Base-by-base conservation (phyloP, 768 basidiomycete genomes). In the Hemileccinum rubropunctum region DNA sequence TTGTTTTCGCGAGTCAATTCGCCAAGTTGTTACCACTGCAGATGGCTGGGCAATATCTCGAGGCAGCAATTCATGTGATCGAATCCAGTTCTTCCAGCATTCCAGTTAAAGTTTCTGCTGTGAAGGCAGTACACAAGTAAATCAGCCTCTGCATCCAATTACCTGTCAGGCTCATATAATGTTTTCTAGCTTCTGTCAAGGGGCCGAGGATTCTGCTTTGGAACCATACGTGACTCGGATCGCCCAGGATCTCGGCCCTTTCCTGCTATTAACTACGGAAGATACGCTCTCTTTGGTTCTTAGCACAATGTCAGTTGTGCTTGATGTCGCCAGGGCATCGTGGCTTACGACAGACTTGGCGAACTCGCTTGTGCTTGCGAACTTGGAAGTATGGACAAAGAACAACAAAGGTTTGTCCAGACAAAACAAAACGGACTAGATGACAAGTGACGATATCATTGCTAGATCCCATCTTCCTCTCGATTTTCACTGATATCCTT, bases 91-190 rank as follows among this genome's bases (percentile, higher is more conserved):
- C 81, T 21, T 82, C 87, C 4, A 79, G 81, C 23, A 76, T 93
- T n/a, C 89, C 92, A 0, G 87, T 98, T 60, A 98, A 98, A 69
- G 76, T 98, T 6, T 95, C 92, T 1, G 95, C 95, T 10, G 88
- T 98, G 23, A 90, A 91, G 67, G 93, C 95, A 3, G 77, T 98
- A 34, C 84, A 90, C 61, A 95, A 98, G 97, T 98, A 60, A 50
- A 83, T 65, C 15, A 20, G 6, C 32, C 50, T 37, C n/a, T 37
- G 17, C 7, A 1, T 23, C 45, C n/a, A 21, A 12, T 32, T 11
- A 1, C 10, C 26, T 26, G 4, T 34, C 11, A 14, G 1, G 18
- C 48, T 65, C 15, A 62, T 57, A 12, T 39, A n/a, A 37, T 15
- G 4, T 42, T 51, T n/a, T 50, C 17, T 49, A 90, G 88, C 63